Evolutionary conservation across 495 filamentous ascomycete species (phyloP).

Genomic region (Penicillium cataractarum): DNA sequence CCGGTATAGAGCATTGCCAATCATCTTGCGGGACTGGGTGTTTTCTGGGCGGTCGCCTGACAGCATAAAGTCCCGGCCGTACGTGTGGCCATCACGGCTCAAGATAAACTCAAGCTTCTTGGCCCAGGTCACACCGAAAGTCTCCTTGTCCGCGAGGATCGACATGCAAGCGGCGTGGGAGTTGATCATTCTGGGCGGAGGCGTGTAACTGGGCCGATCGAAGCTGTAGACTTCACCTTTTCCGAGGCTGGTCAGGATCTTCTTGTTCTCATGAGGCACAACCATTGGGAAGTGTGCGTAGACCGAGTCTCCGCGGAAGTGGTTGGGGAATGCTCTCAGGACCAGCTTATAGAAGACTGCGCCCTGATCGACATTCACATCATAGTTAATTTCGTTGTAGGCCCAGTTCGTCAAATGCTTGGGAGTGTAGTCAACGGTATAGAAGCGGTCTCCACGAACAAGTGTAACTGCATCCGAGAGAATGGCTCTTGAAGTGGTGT

Average conservation of each 20-base stretch:
- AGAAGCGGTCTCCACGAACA: constrained; percentile 87
- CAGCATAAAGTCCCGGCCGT: constrained; percentile 58
- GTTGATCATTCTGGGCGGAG: constrained; percentile 44
- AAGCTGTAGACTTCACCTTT: constrained; percentile 55
- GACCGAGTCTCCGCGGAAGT: constrained; percentile 58
- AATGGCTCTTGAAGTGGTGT: constrained; percentile 80
- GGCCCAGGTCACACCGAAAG: constrained; percentile 61
- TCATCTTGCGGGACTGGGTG: constrained; percentile 49
- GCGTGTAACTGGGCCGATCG: constrained; percentile 43
- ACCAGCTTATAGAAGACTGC: constrained; percentile 65
- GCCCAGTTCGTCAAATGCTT: constrained; percentile 85
- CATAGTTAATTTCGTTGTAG: constrained; percentile 53
- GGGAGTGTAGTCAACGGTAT: constrained; percentile 75
- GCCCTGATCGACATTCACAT: constrained; percentile 55
- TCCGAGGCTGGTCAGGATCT: constrained; percentile 52
- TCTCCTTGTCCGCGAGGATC: constrained; percentile 52
- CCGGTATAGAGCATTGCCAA: constrained; percentile 51
- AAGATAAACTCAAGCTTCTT: constrained; percentile 55
- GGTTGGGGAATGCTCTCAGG: constrained; percentile 61
- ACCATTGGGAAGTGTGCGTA: constrained; percentile 65
- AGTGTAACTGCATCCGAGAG: constrained; percentile 83
- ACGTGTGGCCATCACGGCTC: constrained; percentile 40
- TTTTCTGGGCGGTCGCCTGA: constrained; percentile 55
- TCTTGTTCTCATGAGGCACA: constrained; percentile 56
- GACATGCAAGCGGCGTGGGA: constrained; percentile 52